Conservation (phyloP, 331 rosid genomes). For the Acacia pycnantha region DNA sequence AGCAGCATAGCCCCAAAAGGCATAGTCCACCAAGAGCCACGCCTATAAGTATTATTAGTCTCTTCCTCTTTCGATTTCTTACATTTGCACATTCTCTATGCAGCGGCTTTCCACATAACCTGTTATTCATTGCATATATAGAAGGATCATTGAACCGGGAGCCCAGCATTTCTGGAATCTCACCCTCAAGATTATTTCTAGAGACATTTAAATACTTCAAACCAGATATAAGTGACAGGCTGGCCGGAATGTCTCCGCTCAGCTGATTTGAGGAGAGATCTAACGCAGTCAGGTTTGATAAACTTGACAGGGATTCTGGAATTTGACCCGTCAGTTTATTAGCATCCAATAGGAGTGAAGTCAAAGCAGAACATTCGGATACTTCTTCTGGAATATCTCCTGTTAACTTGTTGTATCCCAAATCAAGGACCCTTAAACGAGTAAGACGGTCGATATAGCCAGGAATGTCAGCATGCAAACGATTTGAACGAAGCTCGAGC, state of each 20-base stretch:
- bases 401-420: conserved; percentile 54
- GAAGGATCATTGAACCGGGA: conserved; percentile 48
- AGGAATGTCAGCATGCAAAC: conserved; percentile 46
- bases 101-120: conserved; percentile 73
- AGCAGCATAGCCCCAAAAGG: conserved; percentile 60
- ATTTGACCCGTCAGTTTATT: conserved; percentile 64
- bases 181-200: conserved; percentile 60
- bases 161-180: conserved; percentile 61
- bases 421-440: conserved; percentile 58
- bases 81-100: conserved; percentile 52
- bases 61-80: conserved; percentile 54
- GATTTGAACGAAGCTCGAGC: conserved; percentile 64
- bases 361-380: conserved; percentile 57
- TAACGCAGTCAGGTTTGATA: conserved; percentile 50
- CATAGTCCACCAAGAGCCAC: conserved; percentile 57
- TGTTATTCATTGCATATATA: conserved; percentile 48
- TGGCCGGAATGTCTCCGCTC: conserved; percentile 56
- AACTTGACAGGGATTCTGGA: conserved; percentile 54
- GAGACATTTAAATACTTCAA: conserved; percentile 62
- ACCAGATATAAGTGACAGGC: conserved; percentile 36
- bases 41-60: conserved; percentile 47
- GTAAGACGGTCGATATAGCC: conserved; percentile 44
- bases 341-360: conserved; percentile 48
- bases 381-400: conserved; percentile 73
- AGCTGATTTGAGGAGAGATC: conserved; percentile 63